Evolutionary conservation across 1,139 yeast genomes (phyloP).

Genomic region (Geotrichum bryndzae): DNA sequence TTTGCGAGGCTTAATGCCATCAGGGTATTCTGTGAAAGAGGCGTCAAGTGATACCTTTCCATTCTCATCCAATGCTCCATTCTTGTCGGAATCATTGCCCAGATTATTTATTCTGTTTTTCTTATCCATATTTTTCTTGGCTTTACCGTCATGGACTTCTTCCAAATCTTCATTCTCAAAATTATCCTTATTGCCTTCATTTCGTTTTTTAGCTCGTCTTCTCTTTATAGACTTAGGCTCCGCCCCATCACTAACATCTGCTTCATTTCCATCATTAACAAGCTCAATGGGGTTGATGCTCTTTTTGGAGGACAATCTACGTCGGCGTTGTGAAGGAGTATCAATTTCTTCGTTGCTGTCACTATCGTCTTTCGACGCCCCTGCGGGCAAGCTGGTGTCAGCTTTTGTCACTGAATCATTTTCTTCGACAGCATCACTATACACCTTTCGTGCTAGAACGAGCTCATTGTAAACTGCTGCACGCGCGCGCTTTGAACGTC

Average conservation of each 20-base stretch:
- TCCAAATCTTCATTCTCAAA: not conserved
- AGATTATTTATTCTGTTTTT: not conserved
- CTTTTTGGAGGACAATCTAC: not conserved
- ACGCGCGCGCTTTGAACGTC: not conserved
- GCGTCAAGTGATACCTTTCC: not conserved
- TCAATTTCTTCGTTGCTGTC: not conserved
- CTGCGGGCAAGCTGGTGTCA: not conserved
- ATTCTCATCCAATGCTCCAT: not conserved
- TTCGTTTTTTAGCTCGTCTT: not conserved
- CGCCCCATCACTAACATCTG: not conserved
- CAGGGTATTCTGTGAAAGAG: not conserved
- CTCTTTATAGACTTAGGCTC: not conserved
- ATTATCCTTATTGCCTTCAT: not conserved
- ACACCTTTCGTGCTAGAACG: not conserved
- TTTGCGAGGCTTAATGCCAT: not conserved
- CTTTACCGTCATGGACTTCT: not conserved
- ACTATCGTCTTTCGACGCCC: not conserved
- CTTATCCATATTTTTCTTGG: not conserved
- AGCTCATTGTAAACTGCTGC: not conserved
- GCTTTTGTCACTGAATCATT: not conserved
- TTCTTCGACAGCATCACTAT: not conserved
- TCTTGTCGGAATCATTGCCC: not conserved
- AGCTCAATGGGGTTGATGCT: not conserved
- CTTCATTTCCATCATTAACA: not conserved
- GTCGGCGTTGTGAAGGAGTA: not conserved